Evolutionary conservation across 768 basidiomycete genomes (phyloP), one percentile per base, ranked within the genome.

Genomic region (Daedaleopsis sinensis): DNA sequence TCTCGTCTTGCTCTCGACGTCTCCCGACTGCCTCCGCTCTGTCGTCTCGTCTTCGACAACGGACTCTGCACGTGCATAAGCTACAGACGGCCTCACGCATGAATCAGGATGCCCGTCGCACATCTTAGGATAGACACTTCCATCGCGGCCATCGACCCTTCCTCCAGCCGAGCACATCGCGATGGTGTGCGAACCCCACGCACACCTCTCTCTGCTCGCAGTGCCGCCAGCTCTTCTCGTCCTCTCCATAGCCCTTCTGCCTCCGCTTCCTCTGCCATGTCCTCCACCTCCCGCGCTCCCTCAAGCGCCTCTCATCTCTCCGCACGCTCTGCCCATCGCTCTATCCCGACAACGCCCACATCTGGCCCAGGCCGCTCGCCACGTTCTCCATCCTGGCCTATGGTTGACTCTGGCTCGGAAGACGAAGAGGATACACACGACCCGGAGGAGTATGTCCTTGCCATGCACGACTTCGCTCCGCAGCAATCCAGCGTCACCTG

Each of bases 391-490:
- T 39, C 56, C 48, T 65, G 61, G 65, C 61, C 47, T 27, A 27
- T 55, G n/a, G 48, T 51, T 50, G 63, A 60, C 43, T 66, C 67
- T n/a, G 53, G 51, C 27, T 59, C 59, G 15, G 63, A 69, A 21
- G 66, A 68, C 16, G 58, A 32, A 32, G 27, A 57, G 15, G 64
- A 21, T 3, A 35, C 46, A 8, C 19, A 15, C 13, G 62, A 62
- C 39, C 32, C 59, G 12, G 74, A 84, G 18, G 92, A 93, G 71
- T 94, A 88, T 73, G 94, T 96, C 5, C 78, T 93, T 23, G 94
- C 96, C 3, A 90, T 96, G 81, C 95, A 98, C 71, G 94, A 97
- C 73, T 98, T 94, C 68, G 70, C 77, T 23, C 90, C 92, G 27
- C 82, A 89, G 35, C 81, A 86, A 38, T 82, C 84, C 60, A 87